phyloP scores from a whole-genome alignment of 1,139 yeast species.

The Petasospora fabianii region DNA sequence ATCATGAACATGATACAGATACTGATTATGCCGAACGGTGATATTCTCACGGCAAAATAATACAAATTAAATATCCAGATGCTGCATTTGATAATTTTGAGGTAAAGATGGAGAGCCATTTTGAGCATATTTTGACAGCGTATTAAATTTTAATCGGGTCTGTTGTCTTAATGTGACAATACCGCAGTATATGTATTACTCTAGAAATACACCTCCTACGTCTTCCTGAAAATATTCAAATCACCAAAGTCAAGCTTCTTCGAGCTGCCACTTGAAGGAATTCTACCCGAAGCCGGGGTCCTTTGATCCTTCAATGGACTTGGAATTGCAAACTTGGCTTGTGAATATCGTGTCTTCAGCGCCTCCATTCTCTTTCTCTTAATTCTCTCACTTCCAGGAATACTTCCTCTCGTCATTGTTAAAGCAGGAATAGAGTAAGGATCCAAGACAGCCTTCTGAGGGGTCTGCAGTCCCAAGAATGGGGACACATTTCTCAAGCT shows the following conservation, averaged over 20 bases:
- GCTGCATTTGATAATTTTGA: too few relatives aligned
- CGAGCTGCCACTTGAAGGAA: slow-evolving; percentile 4
- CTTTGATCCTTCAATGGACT: slow-evolving; percentile 28
- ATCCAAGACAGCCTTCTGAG: slow-evolving; percentile 11
- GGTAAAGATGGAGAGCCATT: too few relatives aligned
- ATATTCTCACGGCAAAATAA: too few relatives aligned
- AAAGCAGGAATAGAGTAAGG: slow-evolving; percentile 4
- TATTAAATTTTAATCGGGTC: too few relatives aligned
- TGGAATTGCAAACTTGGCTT: slow-evolving; percentile 33
- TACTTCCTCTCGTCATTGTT: slow-evolving; percentile 19
- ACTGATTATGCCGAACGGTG: too few relatives aligned
- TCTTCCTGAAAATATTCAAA: slow-evolving; percentile 6
- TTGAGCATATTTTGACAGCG: too few relatives aligned
- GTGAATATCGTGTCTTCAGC: slow-evolving; percentile 31
- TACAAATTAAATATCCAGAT: too few relatives aligned
- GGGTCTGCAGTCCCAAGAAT: slow-evolving; percentile 9
- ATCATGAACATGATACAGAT: too few relatives aligned
- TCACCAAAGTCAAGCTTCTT: slow-evolving; percentile 13
- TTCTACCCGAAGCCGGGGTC: neutral
- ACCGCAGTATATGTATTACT: too few relatives aligned
- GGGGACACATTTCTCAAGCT: slow-evolving; percentile 1
- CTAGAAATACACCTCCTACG: too few relatives aligned
- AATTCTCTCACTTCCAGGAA: slow-evolving; percentile 34
- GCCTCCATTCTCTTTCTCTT: slow-evolving; percentile 32
- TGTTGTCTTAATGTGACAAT: too few relatives aligned